Percentiles rank a stretch among this genome's conserved stretches.
Evolutionary conservation across 1,284 basidiomycete genomes (phyloP).

Genomic region (Leccinum pallidistipes): DNA sequence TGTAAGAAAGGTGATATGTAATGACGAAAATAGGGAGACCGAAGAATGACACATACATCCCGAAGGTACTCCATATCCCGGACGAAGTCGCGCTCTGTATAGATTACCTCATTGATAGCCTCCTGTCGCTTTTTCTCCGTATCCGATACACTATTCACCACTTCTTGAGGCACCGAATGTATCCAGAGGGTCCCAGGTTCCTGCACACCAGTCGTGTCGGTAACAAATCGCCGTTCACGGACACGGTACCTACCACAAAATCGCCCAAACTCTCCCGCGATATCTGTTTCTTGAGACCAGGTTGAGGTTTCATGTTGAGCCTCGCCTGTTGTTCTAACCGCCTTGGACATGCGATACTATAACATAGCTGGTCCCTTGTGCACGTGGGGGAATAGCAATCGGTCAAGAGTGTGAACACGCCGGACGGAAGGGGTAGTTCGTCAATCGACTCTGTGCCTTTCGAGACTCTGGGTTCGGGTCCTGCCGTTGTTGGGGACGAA

Average conservation of each 20-base stretch:
- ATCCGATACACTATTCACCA: constrained; percentile 90
- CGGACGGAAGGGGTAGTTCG: constrained; percentile 82
- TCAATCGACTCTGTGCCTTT: constrained; percentile 52
- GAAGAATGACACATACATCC: constrained; percentile 61
- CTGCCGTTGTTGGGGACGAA: constrained; percentile 40
- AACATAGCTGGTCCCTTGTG: constrained; percentile 89
- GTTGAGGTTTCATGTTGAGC: constrained; percentile 90
- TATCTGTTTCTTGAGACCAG: constrained; percentile 80
- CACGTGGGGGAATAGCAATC: constrained; percentile 99
- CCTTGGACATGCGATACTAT: constrained; percentile 95
- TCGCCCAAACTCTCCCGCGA: constrained; percentile 85
- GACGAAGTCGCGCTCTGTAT: constrained; percentile 98
- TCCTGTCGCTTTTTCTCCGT: constrained; percentile 96
- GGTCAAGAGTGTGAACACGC: constrained; percentile 95
- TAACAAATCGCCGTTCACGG: constrained; percentile 1
- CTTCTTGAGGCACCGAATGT: constrained; percentile 92
- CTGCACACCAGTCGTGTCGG: constrained; percentile 37
- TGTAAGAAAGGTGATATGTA: constrained; percentile 34
- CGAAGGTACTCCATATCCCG: constrained; percentile 97
- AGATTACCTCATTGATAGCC: constrained; percentile 98
- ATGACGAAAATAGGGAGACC: background rate
- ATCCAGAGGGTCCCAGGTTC: constrained; percentile 97
- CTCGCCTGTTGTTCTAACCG: constrained; percentile 93
- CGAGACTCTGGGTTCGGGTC: constrained; percentile 36
- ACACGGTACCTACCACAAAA: constrained; percentile 54